Evolutionary conservation across 805 yeast species (phyloP), one percentile per base, ranked within the genome.

Genomic region (Zygosaccharomyces gambellarensis): DNA sequence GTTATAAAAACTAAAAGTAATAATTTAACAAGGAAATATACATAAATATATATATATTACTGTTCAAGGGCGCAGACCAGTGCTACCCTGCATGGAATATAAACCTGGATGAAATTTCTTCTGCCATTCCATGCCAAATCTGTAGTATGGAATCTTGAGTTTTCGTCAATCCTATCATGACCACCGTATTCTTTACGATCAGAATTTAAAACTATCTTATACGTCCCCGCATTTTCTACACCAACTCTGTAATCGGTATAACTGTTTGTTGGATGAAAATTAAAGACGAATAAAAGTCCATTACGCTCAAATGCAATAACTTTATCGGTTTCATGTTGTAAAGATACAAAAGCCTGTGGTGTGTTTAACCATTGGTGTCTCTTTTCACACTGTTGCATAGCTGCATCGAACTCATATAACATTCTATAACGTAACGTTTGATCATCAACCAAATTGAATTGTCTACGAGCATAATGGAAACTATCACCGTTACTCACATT

Each of bases 381-480:
- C 14, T 76, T 67, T 68, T 92, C 98, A 36, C 85, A 71, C 48
- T 74, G 75, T 68, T 89, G 95, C 88, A 94, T 82, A 11, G 86
- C 90, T 41, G 78, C 72, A 69, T 92, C 99, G 71, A 94, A 92
- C n/a, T 74, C 73, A 67, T 84, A 85, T 60, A 92, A 73, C 56
- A 76, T 83, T 64, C 82, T 80, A 72, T 92, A 92, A 54, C 96
- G 78, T 60, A 94, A 73, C 52, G 88, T 70, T 25, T 83, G 79
- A 64, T 94, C 97, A 47, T 85, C 83, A 32, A 85, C 79, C 58
- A 92, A 76, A 62, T 89, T 89, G 77, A 90, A 94, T 69, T 92
- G 99, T 61, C 99, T 81, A 64, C 98, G 80, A 1, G 97, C 97
- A 63, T 94, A 92, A 70, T 87, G 94, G 70, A 87, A 92, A 17